Conservation (phyloP, 805 yeast genomes). For the Starmerella riodocensis region DNA sequence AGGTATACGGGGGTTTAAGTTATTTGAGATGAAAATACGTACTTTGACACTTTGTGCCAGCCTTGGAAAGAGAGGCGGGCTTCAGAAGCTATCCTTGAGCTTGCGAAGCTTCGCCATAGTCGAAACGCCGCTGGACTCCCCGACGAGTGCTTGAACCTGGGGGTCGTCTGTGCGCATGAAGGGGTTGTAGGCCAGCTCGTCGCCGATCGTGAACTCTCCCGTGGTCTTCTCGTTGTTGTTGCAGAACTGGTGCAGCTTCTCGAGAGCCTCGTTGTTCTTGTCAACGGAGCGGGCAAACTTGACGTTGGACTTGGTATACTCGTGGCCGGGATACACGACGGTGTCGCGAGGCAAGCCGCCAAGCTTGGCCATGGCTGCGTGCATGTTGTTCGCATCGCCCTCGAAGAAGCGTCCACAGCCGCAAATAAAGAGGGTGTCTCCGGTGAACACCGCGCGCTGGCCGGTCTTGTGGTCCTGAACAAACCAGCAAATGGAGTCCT, state of each 20-base stretch:
- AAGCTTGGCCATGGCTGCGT: slow-evolving; percentile 47
- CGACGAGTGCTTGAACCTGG: slow-evolving; percentile 45
- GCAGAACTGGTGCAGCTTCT: slow-evolving; percentile 40
- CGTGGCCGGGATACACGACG: slow-evolving; percentile 84
- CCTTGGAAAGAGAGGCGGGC: background rate
- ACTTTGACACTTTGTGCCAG: background rate
- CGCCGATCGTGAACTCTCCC: slow-evolving; percentile 71
- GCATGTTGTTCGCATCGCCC: slow-evolving; percentile 76
- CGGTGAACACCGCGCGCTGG: slow-evolving; percentile 74
- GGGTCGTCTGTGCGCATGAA: slow-evolving; percentile 70
- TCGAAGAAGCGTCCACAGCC: slow-evolving; percentile 98
- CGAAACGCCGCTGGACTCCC: slow-evolving; percentile 36
- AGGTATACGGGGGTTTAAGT: too few relatives aligned
- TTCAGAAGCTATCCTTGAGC: slow-evolving; percentile 52
- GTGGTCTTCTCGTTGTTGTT: slow-evolving; percentile 57
- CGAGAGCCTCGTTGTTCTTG: slow-evolving; percentile 41
- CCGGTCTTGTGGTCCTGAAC: slow-evolving; percentile 50
- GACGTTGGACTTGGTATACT: slow-evolving; percentile 74
- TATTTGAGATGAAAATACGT: too few relatives aligned
- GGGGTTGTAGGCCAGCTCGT: slow-evolving; percentile 74
- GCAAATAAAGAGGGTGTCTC: slow-evolving; percentile 84
- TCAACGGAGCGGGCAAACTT: slow-evolving; percentile 55
- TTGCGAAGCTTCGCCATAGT: slow-evolving; percentile 64
- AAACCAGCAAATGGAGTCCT: slow-evolving; percentile 84
- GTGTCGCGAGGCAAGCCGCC: slow-evolving; percentile 56